Conservation (phyloP, 345 rosid species). For the Dimocarpus longan region DNA sequence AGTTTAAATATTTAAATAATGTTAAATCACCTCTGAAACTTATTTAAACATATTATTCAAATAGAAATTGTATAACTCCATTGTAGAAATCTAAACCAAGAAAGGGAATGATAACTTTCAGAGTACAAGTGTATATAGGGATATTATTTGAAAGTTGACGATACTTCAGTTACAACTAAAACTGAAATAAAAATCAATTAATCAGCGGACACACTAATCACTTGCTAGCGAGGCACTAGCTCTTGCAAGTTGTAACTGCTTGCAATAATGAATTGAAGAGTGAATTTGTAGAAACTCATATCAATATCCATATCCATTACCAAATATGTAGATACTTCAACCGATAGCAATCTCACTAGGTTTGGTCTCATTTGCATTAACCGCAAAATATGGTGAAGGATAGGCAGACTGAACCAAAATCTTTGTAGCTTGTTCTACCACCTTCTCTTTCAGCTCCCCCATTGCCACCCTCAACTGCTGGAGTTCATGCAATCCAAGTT, state of each 20-base stretch:
- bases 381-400: conserved; percentile 11
- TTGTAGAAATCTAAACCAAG: too few relatives aligned
- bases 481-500: conserved; percentile 27
- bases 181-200: neutral
- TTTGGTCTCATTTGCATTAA: conserved; percentile 5
- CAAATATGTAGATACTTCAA: conserved; percentile 3
- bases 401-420: conserved; percentile 18
- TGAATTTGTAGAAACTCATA: too few relatives aligned
- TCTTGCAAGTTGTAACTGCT: neutral
- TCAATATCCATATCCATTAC: neutral
- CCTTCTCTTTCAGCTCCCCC: conserved; percentile 30
- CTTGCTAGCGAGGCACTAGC: neutral
- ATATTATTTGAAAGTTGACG: too few relatives aligned
- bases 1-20: too few relatives aligned
- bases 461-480: conserved; percentile 27
- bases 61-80: too few relatives aligned
- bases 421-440: conserved; percentile 7
- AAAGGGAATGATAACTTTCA: too few relatives aligned
- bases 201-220: neutral
- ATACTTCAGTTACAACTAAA: neutral
- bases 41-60: too few relatives aligned
- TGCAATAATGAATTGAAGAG: neutral
- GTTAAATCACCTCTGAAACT: too few relatives aligned
- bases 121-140: too few relatives aligned
- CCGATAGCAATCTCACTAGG: neutral